A percentile compares a stretch with the other conserved stretches of the same genome.
Evolutionary conservation across 352 stramenopile genomes (phyloP).

Genomic region (Phytophthora palmivora): DNA sequence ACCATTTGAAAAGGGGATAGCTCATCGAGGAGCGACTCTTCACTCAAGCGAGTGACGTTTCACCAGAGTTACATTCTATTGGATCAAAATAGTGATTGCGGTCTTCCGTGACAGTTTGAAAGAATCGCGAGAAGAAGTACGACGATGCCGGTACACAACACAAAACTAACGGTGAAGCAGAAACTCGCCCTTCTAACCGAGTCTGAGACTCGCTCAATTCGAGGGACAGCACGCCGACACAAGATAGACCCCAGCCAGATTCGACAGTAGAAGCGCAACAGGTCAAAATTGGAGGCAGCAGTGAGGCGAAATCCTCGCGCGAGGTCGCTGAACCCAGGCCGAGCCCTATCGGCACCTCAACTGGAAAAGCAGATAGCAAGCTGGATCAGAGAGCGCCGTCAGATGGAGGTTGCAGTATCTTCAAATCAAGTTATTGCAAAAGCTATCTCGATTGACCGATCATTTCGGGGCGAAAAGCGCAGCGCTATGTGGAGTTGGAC

Average conservation of each 20-base stretch:
- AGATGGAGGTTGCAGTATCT: background rate
- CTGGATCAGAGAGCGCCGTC: constrained; percentile 1
- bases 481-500: too few relatives aligned
- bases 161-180: too few relatives aligned
- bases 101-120: too few relatives aligned
- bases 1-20: too few relatives aligned
- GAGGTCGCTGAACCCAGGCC: background rate
- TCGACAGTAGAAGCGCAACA: background rate
- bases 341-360: background rate
- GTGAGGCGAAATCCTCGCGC: background rate
- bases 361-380: background rate
- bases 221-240: background rate
- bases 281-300: background rate
- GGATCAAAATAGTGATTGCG: too few relatives aligned
- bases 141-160: too few relatives aligned
- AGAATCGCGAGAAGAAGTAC: too few relatives aligned
- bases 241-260: background rate
- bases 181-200: too few relatives aligned
- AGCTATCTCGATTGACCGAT: background rate
- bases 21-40: too few relatives aligned
- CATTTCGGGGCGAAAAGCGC: background rate
- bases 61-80: too few relatives aligned
- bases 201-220: too few relatives aligned
- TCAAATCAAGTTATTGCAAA: constrained; percentile 1
- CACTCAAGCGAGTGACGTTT: too few relatives aligned